Evolutionary conservation across 2,329 filamentous ascomycete genomes (phyloP), one percentile per base, ranked within the genome.

Genomic region (Plectosphaerella cucumerina): DNA sequence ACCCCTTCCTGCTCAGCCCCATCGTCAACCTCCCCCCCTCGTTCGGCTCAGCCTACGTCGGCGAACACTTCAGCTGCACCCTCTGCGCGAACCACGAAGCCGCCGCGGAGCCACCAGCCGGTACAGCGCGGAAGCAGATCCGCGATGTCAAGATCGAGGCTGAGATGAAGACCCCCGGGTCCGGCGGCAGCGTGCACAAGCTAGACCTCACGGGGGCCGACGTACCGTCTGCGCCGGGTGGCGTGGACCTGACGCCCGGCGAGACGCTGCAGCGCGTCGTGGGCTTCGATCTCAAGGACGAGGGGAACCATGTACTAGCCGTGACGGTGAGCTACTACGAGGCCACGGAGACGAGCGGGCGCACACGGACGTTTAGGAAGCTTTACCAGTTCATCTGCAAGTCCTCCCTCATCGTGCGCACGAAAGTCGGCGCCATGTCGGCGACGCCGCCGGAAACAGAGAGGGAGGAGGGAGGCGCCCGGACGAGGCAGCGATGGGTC

Each of bases 341-440:
- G 70, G 91, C 89, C 0, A 81, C 80, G n/a, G 75, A 87, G 59
- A 84, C 80, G 17, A 81, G 78, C 56, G 83, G 83, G 3, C 81
- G 90, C 47, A 86, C 89, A 35, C 78, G 94, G 53, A 96, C 90
- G 10, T 97, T 97, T 65, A 78, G 93, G 58, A 97, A 97, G 72
- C 73, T 99, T 53, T 99, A 97, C 68, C 94, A 97, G 68, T 99
- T 99, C 65, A 86, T 95, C 50, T 94, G 92, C 64, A 93, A 96
- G 73, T 84, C 90, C 37, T 88, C 91, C 53, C 75, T 99, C 58
- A 90, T 92, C 56, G 93, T 99, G 53, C 79, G 93, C 56, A 97
- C 93, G 1, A 99, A 97, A 67, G 82, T 90, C 3, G 89, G 88
- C 4, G 78, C 84, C 48, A 64, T 90, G 50, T 63, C 77, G 15